A percentile compares a stretch with the other conserved stretches of the same genome.
These are phyloP conservation scores for Parafenestella ontariensis DNA, from an alignment of 2,329 filamentous ascomycete species.

Conservation along the genomic window DNA sequence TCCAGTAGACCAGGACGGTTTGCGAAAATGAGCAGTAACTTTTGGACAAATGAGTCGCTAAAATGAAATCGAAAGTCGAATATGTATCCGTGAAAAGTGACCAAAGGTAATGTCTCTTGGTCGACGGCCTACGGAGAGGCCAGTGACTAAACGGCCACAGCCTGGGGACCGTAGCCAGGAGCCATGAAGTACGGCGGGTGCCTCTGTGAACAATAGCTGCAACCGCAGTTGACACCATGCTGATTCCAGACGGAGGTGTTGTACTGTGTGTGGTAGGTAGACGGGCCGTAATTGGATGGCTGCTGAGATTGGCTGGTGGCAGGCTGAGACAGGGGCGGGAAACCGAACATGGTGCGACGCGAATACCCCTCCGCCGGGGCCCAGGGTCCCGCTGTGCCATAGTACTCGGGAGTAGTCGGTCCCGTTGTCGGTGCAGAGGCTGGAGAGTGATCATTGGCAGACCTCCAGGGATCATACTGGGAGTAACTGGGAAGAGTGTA, in stretches of 20 bases:
- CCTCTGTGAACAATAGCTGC: conserved; percentile 47
- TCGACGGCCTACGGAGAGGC: background rate
- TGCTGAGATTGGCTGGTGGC: conserved; percentile 44
- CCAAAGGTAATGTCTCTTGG: conserved; percentile 2
- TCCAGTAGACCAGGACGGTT: conserved; percentile 16
- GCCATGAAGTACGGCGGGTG: conserved; percentile 50
- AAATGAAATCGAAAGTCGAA: conserved; percentile 32
- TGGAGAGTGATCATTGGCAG: conserved; percentile 56
- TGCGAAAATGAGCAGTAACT: conserved; percentile 36
- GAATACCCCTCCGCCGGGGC: conserved; percentile 54
- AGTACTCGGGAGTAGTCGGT: conserved; percentile 62
- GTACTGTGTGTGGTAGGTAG: conserved; percentile 46
- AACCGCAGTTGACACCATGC: conserved; percentile 47
- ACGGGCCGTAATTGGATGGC: conserved; percentile 42
- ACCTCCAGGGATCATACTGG: conserved; percentile 53
- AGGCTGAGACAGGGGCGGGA: conserved; percentile 47
- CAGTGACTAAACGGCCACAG: conserved; percentile 41
- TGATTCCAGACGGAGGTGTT: conserved; percentile 47
- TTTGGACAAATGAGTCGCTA: conserved; percentile 45
- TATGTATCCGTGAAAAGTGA: conserved; percentile 30
- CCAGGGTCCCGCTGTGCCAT: conserved; percentile 56
- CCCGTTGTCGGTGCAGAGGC: conserved; percentile 63
- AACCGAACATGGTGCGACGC: conserved; percentile 52
- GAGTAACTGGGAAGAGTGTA: conserved; percentile 46
- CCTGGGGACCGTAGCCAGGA: conserved; percentile 47